Conservation (phyloP, 257 asterid genomes). For the Anisodus tanguticus region DNA sequence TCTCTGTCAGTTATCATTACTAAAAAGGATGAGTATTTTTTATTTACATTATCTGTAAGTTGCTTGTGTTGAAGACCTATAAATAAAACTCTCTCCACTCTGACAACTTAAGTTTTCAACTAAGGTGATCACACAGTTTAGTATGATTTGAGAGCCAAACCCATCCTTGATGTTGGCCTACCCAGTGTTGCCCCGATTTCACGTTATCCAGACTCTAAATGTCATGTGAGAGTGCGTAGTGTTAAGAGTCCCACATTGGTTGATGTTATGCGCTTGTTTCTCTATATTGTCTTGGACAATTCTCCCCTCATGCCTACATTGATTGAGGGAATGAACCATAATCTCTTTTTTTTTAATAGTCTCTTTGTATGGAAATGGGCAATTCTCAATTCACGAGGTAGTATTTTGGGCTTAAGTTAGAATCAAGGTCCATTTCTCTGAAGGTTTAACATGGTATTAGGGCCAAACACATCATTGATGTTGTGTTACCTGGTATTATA, state of each 20-base stretch:
- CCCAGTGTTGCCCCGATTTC: not conserved
- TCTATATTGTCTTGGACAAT: not conserved
- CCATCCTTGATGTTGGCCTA: not conserved
- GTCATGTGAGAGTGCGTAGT: not conserved
- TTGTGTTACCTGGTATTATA: not conserved
- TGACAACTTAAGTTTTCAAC: not conserved
- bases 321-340: not conserved
- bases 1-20: not conserved
- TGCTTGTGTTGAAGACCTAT: not conserved
- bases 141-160: not conserved
- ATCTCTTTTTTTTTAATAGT: no score
- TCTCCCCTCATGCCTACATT: not conserved
- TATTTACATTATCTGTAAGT: not conserved
- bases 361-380: not conserved
- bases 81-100: not conserved
- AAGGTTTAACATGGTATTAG: not conserved
- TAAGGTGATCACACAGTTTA: not conserved
- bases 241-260: not conserved
- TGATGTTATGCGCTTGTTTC: not conserved
- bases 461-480: not conserved
- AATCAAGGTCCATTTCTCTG: not conserved
- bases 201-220: not conserved
- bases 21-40: not conserved
- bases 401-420: not conserved
- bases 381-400: not conserved